Evolutionary conservation across 108 stramenopile species (phyloP).

Genomic region (Heterococcus sp.): DNA sequence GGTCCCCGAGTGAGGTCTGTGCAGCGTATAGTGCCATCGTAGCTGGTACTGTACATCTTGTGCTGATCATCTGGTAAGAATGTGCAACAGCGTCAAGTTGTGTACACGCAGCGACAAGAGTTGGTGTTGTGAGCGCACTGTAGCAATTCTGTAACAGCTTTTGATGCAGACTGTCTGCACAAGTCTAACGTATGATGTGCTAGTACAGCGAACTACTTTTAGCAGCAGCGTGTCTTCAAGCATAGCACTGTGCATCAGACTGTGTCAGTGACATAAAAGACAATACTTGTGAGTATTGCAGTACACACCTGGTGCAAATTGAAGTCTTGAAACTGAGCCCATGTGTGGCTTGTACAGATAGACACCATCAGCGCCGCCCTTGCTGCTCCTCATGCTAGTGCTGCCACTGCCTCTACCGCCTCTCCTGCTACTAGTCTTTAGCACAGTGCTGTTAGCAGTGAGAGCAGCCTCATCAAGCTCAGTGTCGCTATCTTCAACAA

Average conservation of each 20-base stretch:
- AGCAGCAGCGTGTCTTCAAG: too few species aligned
- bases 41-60: conserved; percentile 34
- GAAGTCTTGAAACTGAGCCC: neutral
- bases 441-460: too few species aligned
- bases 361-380: conserved; percentile 7
- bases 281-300: neutral
- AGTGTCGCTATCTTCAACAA: too few species aligned
- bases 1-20: too few species aligned
- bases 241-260: neutral
- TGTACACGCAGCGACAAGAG: neutral
- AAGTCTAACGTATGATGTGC: too few species aligned
- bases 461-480: too few species aligned
- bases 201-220: too few species aligned
- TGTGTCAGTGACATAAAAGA: neutral
- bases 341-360: conserved; percentile 37
- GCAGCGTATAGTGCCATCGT: conserved; percentile 41
- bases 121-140: neutral
- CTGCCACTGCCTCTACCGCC: neutral
- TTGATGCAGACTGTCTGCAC: neutral
- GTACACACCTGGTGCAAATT: conserved; percentile 4
- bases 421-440: too few species aligned
- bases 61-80: conserved; percentile 6
- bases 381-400: neutral
- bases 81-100: neutral
- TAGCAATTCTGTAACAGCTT: neutral